Evolutionary conservation across 2,329 filamentous ascomycete genomes (phyloP).

Genomic region (Paramyrothecium roridum): DNA sequence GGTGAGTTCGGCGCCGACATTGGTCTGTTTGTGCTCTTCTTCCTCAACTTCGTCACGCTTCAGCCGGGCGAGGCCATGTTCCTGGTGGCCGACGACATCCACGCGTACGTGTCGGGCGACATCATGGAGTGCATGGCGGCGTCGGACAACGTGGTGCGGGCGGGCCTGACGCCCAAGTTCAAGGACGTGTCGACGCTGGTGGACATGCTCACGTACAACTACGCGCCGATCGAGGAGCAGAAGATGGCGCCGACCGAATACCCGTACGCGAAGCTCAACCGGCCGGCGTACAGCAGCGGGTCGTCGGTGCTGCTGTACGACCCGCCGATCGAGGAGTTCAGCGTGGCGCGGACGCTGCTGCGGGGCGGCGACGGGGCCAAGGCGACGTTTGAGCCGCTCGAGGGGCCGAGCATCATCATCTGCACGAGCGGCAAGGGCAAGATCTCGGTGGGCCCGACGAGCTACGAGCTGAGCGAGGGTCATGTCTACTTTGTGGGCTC

Average conservation of each 20-base stretch:
- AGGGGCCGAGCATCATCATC: conserved; percentile 88
- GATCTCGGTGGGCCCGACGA: conserved; percentile 81
- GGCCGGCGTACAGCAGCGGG: conserved; percentile 73
- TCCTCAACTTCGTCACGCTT: conserved; percentile 92
- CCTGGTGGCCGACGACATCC: conserved; percentile 93
- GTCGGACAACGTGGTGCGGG: conserved; percentile 97
- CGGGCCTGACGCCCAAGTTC: conserved; percentile 97
- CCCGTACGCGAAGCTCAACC: conserved; percentile 79
- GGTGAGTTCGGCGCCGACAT: conserved; percentile 85
- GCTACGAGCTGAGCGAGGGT: conserved; percentile 68
- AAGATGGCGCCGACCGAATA: conserved; percentile 88
- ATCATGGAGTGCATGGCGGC: conserved; percentile 99
- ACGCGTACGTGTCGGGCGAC: conserved; percentile 89
- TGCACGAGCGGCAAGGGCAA: conserved; percentile 81
- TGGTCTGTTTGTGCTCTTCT: conserved; percentile 92
- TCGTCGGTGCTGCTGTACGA: conserved; percentile 79
- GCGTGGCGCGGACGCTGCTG: conserved; percentile 77
- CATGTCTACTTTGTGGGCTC: conserved; percentile 85
- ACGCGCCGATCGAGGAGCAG: conserved; percentile 90
- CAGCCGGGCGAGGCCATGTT: conserved; percentile 92
- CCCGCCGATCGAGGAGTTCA: conserved; percentile 95
- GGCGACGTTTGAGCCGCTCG: conserved; percentile 81
- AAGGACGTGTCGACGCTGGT: conserved; percentile 91
- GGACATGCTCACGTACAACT: conserved; percentile 90
- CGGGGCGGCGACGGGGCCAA: conserved; percentile 66